Percentiles rank a stretch among this genome's conserved stretches.
These are phyloP conservation scores for Polytrichum formosum DNA, from an alignment of 225 moss, liverwort and hornwort species.

Conservation along the genomic window DNA sequence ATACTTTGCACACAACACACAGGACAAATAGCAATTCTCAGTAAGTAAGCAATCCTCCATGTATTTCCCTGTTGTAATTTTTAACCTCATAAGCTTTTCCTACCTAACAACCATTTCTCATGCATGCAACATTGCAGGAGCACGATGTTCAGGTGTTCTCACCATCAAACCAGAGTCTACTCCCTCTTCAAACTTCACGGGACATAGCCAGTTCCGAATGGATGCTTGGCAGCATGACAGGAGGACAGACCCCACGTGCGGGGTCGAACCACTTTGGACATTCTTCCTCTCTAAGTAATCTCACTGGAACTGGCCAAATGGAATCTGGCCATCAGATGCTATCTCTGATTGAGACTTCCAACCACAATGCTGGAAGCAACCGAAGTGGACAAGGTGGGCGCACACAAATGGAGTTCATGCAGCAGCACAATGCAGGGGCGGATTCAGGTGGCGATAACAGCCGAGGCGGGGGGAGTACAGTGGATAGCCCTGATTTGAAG, in stretches of 20 bases:
- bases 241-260: constrained; percentile 52
- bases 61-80: too few species aligned
- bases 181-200: constrained; percentile 21
- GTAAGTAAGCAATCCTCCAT: too few species aligned
- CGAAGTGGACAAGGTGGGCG: constrained; percentile 42
- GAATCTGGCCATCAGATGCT: constrained; percentile 71
- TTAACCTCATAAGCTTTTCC: too few species aligned
- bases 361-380: constrained; percentile 44
- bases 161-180: constrained; percentile 59
- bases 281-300: constrained; percentile 39
- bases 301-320: constrained; percentile 43
- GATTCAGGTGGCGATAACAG: constrained; percentile 68
- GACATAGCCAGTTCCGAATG: constrained; percentile 81
- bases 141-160: constrained; percentile 67
- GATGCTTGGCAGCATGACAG: constrained; percentile 76
- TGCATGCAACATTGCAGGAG: constrained; percentile 30
- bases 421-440: constrained; percentile 65
- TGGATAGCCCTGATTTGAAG: constrained; percentile 71
- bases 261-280: constrained; percentile 42
- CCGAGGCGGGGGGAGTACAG: constrained; percentile 62
- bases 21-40: too few species aligned
- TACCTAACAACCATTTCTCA: too few species aligned
- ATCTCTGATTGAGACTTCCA: constrained; percentile 55
- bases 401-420: constrained; percentile 72
- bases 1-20: too few species aligned